These are phyloP conservation scores for Chrysanthemum seticuspe DNA, from an alignment of 129 eudicot genomes.

Conservation along the genomic window DNA sequence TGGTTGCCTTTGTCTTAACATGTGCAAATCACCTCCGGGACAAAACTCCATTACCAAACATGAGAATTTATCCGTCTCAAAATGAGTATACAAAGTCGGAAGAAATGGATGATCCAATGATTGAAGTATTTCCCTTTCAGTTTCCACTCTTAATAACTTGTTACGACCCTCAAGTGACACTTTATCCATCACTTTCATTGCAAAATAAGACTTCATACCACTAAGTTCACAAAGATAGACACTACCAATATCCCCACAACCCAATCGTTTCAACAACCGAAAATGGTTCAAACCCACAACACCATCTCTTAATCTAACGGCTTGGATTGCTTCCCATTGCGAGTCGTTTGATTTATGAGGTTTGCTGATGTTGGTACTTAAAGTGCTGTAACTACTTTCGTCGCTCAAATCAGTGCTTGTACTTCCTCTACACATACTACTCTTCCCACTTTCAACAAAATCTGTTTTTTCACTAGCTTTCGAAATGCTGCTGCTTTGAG, in stretches of 20 bases:
- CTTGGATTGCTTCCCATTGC: slow-evolving; percentile 84
- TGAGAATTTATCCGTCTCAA: slow-evolving; percentile 79
- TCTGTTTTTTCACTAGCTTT: slow-evolving; percentile 50
- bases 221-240: slow-evolving; percentile 74
- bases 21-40: slow-evolving; percentile 85
- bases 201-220: slow-evolving; percentile 64
- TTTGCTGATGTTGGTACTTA: slow-evolving; percentile 60
- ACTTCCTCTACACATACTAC: slow-evolving; percentile 74
- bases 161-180: slow-evolving; percentile 65
- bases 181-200: slow-evolving; percentile 88
- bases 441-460: slow-evolving; percentile 67
- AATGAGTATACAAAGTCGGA: slow-evolving; percentile 73
- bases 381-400: slow-evolving; percentile 69
- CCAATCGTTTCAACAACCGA: slow-evolving; percentile 66
- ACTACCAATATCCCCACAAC: slow-evolving; percentile 87
- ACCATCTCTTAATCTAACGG: slow-evolving; percentile 58
- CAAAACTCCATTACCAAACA: slow-evolving; percentile 95
- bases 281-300: slow-evolving; percentile 70
- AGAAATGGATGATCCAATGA: slow-evolving; percentile 81
- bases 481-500: slow-evolving; percentile 20
- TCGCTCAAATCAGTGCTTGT: slow-evolving; percentile 81
- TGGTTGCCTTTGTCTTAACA: slow-evolving; percentile 77
- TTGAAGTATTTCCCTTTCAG: slow-evolving; percentile 76
- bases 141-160: slow-evolving; percentile 68
- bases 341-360: slow-evolving; percentile 80